Evolutionary conservation across 352 stramenopile genomes (phyloP).

Genomic region (Pilasporangium apinafurcum): DNA sequence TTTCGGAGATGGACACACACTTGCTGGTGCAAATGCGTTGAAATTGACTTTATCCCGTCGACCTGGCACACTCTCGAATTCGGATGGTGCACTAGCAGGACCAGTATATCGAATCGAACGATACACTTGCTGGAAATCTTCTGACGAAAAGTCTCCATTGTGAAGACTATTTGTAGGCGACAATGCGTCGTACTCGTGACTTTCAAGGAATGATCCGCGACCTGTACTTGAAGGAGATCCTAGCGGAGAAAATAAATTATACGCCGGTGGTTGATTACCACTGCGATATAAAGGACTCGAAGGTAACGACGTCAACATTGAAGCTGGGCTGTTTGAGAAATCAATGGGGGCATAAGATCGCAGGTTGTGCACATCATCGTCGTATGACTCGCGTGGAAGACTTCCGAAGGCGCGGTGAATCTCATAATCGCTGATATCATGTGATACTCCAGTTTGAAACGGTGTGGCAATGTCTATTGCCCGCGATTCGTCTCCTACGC

Average conservation of each 20-base stretch:
- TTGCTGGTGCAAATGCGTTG: slow-evolving; percentile 59
- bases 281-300: slow-evolving; percentile 28
- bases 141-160: slow-evolving; percentile 52
- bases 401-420: slow-evolving; percentile 5
- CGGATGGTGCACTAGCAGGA: slow-evolving; percentile 15
- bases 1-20: slow-evolving; percentile 46
- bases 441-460: slow-evolving; percentile 3
- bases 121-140: slow-evolving; percentile 69
- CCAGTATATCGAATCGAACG: slow-evolving; percentile 54
- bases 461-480: too few relatives aligned
- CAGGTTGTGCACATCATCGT: slow-evolving; percentile 12
- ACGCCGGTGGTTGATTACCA: slow-evolving; percentile 20
- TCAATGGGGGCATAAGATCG: slow-evolving; percentile 17
- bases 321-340: slow-evolving; percentile 19
- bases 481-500: too few relatives aligned
- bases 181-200: slow-evolving; percentile 29
- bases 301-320: slow-evolving; percentile 25
- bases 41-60: slow-evolving; percentile 72
- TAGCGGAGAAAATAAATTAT: slow-evolving; percentile 41
- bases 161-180: slow-evolving; percentile 55
- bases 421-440: slow-evolving; percentile 8
- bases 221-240: slow-evolving; percentile 19
- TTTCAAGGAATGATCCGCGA: slow-evolving; percentile 16
- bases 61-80: slow-evolving; percentile 36
- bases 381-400: slow-evolving; percentile 5